Conservation (phyloP, 441 rosid species). For the Dalechampia spathulata region DNA sequence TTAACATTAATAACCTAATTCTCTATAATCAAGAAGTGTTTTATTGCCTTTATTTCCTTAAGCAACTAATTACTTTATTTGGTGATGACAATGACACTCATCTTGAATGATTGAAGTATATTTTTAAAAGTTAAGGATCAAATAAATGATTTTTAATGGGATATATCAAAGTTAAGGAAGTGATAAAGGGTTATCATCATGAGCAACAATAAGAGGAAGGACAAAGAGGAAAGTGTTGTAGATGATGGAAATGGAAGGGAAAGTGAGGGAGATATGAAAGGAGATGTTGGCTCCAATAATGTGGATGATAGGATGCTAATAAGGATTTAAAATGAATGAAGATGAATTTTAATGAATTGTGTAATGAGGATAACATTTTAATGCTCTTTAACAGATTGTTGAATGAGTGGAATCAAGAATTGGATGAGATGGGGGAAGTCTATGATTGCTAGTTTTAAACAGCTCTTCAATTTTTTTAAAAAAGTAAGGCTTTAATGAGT, state of each 20-base stretch:
- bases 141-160: constrained; percentile 75
- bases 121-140: constrained; percentile 69
- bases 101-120: constrained; percentile 67
- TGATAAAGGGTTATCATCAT: constrained; percentile 65
- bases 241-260: constrained; percentile 57
- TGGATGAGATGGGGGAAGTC: constrained; percentile 70
- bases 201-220: constrained; percentile 60
- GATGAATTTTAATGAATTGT: constrained; percentile 63
- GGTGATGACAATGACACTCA: constrained; percentile 75
- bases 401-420: constrained; percentile 85
- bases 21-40: constrained; percentile 75
- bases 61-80: constrained; percentile 76
- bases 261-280: constrained; percentile 58
- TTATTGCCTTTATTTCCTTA: constrained; percentile 71
- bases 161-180: constrained; percentile 68
- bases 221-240: constrained; percentile 55
- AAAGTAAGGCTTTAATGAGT: no score
- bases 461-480: no score
- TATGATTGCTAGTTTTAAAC: constrained; percentile 77
- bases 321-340: constrained; percentile 72
- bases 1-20: constrained; percentile 54
- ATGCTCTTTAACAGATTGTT: constrained; percentile 69
- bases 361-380: constrained; percentile 75
- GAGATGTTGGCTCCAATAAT: constrained; percentile 70
- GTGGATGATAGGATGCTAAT: constrained; percentile 39